Evolutionary conservation across 805 yeast genomes (phyloP).

Genomic region (Candida chauliodis): DNA sequence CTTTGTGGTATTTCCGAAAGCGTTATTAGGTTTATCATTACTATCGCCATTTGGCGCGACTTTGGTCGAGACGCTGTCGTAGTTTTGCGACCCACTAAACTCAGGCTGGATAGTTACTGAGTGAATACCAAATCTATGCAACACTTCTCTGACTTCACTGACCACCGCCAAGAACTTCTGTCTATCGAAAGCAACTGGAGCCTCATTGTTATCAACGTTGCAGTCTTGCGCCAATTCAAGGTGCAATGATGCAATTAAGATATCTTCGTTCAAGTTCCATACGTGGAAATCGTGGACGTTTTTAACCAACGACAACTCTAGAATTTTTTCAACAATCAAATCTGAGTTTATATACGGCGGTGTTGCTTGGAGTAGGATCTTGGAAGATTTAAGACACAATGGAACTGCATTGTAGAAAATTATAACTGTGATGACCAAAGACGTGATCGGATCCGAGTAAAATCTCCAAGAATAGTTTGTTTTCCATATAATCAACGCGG

Average conservation of each 20-base stretch:
- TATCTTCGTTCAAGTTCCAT: conserved; percentile 90
- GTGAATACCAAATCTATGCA: conserved; percentile 83
- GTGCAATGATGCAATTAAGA: conserved; percentile 85
- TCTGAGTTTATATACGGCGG: conserved; percentile 81
- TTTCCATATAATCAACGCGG: conserved; percentile 92
- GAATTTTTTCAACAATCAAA: conserved; percentile 64
- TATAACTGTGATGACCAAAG: conserved; percentile 79
- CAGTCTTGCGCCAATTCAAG: conserved; percentile 50
- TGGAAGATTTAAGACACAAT: conserved; percentile 77
- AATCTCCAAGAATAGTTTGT: conserved; percentile 86
- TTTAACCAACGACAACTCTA: conserved; percentile 65
- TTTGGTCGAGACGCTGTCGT: neutral
- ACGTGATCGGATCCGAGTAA: conserved; percentile 82
- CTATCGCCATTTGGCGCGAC: too few relatives aligned
- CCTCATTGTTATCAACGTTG: conserved; percentile 12
- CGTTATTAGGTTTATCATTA: conserved; percentile 12
- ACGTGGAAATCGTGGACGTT: conserved; percentile 94
- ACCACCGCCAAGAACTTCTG: conserved; percentile 62
- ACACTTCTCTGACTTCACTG: conserved; percentile 66
- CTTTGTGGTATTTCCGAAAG: conserved; percentile 30
- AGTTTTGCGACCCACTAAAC: conserved; percentile 37
- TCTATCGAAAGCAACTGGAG: conserved; percentile 32
- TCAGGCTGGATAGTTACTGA: conserved; percentile 97
- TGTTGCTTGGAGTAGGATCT: conserved; percentile 87
- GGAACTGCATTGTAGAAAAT: conserved; percentile 92